These are phyloP conservation scores for Coleophoma crateriformis DNA, from an alignment of 2,329 filamentous ascomycete genomes.

Conservation along the genomic window DNA sequence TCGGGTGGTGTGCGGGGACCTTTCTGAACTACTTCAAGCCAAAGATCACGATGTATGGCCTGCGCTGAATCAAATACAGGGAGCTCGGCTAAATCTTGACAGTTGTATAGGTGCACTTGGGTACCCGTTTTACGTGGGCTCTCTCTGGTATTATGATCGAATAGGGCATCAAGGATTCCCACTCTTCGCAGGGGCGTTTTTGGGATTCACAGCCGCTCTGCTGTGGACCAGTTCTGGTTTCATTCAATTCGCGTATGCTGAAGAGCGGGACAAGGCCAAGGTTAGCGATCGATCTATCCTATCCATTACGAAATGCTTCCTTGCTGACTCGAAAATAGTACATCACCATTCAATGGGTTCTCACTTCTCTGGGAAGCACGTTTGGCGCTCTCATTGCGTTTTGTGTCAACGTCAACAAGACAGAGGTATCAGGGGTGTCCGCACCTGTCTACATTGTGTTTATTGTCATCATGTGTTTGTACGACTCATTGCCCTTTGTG, in stretches of 20 bases:
- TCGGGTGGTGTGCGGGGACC: slow-evolving; percentile 5
- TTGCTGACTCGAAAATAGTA: neutral
- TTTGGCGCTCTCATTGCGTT: slow-evolving; percentile 10
- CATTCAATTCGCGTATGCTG: slow-evolving; percentile 10
- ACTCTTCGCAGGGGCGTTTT: slow-evolving; percentile 4
- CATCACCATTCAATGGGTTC: neutral
- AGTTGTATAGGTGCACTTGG: slow-evolving; percentile 1
- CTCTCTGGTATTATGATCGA: slow-evolving; percentile 7
- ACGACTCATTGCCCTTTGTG: neutral
- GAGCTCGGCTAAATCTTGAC: too few relatives aligned
- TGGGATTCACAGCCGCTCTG: slow-evolving; percentile 6
- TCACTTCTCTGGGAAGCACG: neutral
- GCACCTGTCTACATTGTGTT: slow-evolving; percentile 12
- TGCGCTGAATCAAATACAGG: too few relatives aligned
- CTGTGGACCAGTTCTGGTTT: slow-evolving; percentile 4
- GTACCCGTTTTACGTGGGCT: neutral
- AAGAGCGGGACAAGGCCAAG: slow-evolving; percentile 10
- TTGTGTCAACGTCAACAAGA: slow-evolving; percentile 1
- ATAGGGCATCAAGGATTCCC: slow-evolving; percentile 8
- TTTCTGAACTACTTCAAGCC: slow-evolving; percentile 6
- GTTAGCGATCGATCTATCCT: neutral
- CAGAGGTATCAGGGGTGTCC: slow-evolving; percentile 2
- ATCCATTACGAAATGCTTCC: neutral
- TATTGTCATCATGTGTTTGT: slow-evolving; percentile 7
- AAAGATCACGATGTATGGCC: slow-evolving; percentile 2